phyloP scores from a whole-genome alignment of 306 rosid genomes.

The Fragaria iinumae region DNA sequence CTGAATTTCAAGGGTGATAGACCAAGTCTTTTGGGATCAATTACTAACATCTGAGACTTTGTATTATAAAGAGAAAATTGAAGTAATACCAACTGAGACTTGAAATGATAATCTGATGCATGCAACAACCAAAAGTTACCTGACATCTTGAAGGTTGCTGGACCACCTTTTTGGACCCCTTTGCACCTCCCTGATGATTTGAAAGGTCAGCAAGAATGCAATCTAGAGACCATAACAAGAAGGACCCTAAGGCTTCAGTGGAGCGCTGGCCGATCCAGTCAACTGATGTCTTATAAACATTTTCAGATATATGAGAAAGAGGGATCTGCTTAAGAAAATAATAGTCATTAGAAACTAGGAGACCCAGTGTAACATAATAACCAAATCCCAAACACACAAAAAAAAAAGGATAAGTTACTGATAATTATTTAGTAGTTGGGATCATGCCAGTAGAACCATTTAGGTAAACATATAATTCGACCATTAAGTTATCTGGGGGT shows the following conservation, averaged over 20 bases:
- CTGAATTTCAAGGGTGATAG: background rate
- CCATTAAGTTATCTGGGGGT: no score
- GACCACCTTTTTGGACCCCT: slow-evolving; percentile 61
- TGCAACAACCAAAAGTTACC: slow-evolving; percentile 34
- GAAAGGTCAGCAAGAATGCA: slow-evolving; percentile 57
- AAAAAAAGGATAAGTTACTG: background rate
- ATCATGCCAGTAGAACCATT: background rate
- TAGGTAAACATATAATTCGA: no score
- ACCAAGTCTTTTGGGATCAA: background rate
- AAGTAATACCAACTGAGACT: background rate
- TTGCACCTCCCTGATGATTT: slow-evolving; percentile 49
- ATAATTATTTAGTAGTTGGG: background rate
- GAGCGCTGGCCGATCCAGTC: slow-evolving; percentile 64
- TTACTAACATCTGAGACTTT: background rate
- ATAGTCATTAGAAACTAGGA: slow-evolving; percentile 1
- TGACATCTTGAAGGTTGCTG: slow-evolving; percentile 66
- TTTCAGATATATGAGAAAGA: slow-evolving; percentile 55
- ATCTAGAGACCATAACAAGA: slow-evolving; percentile 62
- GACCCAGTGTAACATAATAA: background rate
- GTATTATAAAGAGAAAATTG: no score
- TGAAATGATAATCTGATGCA: background rate
- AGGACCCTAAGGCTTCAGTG: slow-evolving; percentile 57
- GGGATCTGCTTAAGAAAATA: slow-evolving; percentile 49
- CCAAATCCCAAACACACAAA: background rate
- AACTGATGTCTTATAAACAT: slow-evolving; percentile 51